Evolutionary conservation across 2,329 filamentous ascomycete genomes (phyloP), one percentile per base, ranked within the genome.

Genomic region (Rugonectria rugulosa): DNA sequence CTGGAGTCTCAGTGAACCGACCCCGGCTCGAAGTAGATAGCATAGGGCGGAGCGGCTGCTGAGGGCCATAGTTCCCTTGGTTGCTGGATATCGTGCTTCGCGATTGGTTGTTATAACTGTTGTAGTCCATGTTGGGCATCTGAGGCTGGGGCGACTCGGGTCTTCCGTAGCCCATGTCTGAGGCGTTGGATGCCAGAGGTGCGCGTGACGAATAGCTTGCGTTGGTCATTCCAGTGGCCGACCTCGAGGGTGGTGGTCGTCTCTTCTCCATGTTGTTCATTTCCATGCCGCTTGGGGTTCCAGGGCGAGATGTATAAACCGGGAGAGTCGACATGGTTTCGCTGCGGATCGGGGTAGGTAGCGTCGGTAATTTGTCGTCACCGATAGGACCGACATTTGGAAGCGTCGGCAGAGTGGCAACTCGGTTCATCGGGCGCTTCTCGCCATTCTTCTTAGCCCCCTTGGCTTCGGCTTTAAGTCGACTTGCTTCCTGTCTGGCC

Each of bases 401-500:
- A 7, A 91, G 65, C 5, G 80, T 81, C 2, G 89, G 91, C 6
- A 94, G 69, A 0, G 90, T 92, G n/a, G 87, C 86, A 64, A 86
- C 81, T 53, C 85, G 79, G 34, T 81, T 79, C 23, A 80, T 62
- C 1, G 75, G 72, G 19, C 76, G 68, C 59, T 81, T 79, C 44
- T 83, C 84, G 46, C 84, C 72, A 36, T 79, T 80, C 68, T 82
- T 83, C 64, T 79, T 80, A 4, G 81, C 81, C 15, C 75, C 77
- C 65, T 75, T 82, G 21, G 75, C 53, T 59, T 81, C 82, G 1
- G 78, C 80, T 66, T 78, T 83, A 20, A 76, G 75, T 64, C 81
- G 79, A 65, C 81, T 84, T 58, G 79, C 81, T 70, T 89, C 87
- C 48, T 95, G 89, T 66, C 92, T 92, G 46, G 88, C 89, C 21